phyloP scores from a whole-genome alignment of 345 rosid species.

The Euclidium syriacum region DNA sequence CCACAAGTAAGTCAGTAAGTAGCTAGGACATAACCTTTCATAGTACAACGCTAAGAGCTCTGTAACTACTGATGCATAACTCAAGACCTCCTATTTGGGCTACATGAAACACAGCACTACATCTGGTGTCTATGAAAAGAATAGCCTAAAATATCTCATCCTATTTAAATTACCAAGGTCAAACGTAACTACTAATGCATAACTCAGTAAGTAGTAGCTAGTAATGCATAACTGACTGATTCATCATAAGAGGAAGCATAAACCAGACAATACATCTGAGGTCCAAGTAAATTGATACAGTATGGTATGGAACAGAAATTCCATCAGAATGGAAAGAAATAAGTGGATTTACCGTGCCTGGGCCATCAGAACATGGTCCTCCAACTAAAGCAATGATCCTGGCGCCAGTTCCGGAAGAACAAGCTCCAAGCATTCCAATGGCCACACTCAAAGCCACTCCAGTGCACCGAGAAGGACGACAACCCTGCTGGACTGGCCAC shows the following conservation, averaged over 20 bases:
- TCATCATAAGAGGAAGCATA: too few relatives aligned
- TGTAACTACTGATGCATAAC: background rate
- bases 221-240: too few relatives aligned
- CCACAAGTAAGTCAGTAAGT: background rate
- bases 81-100: background rate
- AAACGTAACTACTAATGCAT: background rate
- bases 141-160: background rate
- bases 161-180: slow-evolving; percentile 1
- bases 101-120: slow-evolving; percentile 1
- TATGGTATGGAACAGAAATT: background rate
- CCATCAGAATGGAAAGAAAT: slow-evolving; percentile 17
- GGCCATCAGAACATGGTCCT: slow-evolving; percentile 55
- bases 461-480: slow-evolving; percentile 69
- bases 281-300: background rate
- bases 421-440: slow-evolving; percentile 86
- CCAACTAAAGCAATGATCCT: slow-evolving; percentile 93
- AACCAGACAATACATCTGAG: background rate
- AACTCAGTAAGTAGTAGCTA: too few relatives aligned
- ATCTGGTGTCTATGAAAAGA: background rate
- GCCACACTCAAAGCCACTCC: slow-evolving; percentile 98
- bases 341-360: slow-evolving; percentile 77
- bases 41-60: background rate
- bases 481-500: slow-evolving; percentile 72
- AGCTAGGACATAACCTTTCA: background rate
- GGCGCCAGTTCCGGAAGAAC: slow-evolving; percentile 93